Conservation (phyloP, 2,329 filamentous ascomycete species). For the Botrytis fabae region DNA sequence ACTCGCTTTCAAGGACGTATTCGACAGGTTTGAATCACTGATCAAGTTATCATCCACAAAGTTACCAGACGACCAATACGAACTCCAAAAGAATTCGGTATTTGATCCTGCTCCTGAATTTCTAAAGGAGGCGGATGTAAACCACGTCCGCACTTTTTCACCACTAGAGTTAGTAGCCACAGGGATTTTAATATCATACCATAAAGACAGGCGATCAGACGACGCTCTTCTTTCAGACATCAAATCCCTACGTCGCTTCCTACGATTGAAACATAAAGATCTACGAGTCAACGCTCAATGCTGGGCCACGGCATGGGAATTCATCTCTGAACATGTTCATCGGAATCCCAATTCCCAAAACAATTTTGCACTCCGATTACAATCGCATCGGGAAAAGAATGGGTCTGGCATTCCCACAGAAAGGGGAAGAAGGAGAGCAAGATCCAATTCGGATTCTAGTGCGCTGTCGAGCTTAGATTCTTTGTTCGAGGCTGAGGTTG, state of each 20-base stretch:
- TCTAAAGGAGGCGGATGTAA: slow-evolving; percentile 32
- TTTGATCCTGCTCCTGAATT: slow-evolving; percentile 39
- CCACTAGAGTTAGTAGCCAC: slow-evolving; percentile 42
- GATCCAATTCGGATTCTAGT: slow-evolving; percentile 2
- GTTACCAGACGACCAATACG: slow-evolving; percentile 32
- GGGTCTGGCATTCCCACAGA: neutral
- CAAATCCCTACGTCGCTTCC: slow-evolving; percentile 38
- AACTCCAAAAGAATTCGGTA: slow-evolving; percentile 34
- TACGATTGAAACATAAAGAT: slow-evolving; percentile 41
- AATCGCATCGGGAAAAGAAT: slow-evolving; percentile 9
- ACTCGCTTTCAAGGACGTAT: slow-evolving; percentile 37
- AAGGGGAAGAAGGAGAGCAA: neutral
- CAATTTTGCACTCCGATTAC: neutral
- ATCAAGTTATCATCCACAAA: slow-evolving; percentile 37
- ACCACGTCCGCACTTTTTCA: slow-evolving; percentile 41
- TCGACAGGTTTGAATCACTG: slow-evolving; percentile 40
- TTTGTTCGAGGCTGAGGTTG: slow-evolving; percentile 2
- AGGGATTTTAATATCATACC: slow-evolving; percentile 39
- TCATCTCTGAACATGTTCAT: slow-evolving; percentile 28
- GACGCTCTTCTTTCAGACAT: slow-evolving; percentile 40
- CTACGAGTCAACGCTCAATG: slow-evolving; percentile 41
- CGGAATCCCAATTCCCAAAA: neutral
- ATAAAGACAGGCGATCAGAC: slow-evolving; percentile 38
- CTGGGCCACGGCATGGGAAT: slow-evolving; percentile 40
- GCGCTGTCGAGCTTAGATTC: slow-evolving; percentile 1